phyloP scores from a whole-genome alignment of 2,329 filamentous ascomycete species.

The Tolypocladium nubicola region DNA sequence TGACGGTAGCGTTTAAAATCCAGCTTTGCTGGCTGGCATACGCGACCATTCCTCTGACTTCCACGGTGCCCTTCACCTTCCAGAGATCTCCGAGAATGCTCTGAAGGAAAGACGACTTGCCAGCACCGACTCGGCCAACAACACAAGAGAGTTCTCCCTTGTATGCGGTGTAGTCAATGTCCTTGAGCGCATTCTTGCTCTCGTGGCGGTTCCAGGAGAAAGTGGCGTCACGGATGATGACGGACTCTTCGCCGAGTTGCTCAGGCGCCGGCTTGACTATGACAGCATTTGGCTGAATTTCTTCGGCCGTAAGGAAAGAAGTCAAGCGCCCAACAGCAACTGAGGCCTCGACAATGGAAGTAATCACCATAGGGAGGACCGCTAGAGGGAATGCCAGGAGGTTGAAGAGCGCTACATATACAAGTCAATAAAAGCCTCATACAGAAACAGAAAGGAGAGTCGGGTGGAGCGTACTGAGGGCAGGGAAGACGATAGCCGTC shows the following conservation, averaged over 20 bases:
- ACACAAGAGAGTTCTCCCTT: slow-evolving; percentile 92
- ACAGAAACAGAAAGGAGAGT: not conserved
- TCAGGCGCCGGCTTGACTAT: slow-evolving; percentile 56
- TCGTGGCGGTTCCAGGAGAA: slow-evolving; percentile 94
- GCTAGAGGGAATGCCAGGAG: slow-evolving; percentile 89
- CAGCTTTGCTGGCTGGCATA: slow-evolving; percentile 91
- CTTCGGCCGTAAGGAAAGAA: slow-evolving; percentile 75
- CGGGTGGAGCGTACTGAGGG: slow-evolving; percentile 31
- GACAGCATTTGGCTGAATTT: slow-evolving; percentile 80
- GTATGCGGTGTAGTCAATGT: slow-evolving; percentile 79
- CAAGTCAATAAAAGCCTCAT: not conserved
- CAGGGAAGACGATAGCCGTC: slow-evolving; percentile 93
- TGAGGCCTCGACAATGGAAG: slow-evolving; percentile 88
- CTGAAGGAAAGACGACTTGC: slow-evolving; percentile 89
- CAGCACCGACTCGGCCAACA: slow-evolving; percentile 86
- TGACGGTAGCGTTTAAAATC: slow-evolving; percentile 97
- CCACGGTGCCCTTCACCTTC: slow-evolving; percentile 76
- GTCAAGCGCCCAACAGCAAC: slow-evolving; percentile 84
- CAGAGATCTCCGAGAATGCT: slow-evolving; percentile 83
- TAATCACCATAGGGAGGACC: slow-evolving; percentile 95
- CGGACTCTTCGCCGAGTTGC: slow-evolving; percentile 73
- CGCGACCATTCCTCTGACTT: slow-evolving; percentile 71
- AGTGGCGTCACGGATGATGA: slow-evolving; percentile 71
- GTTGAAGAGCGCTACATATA: slow-evolving; percentile 72
- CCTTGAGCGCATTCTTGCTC: slow-evolving; percentile 57